phyloP scores from a whole-genome alignment of 768 basidiomycete species.

The Phaeotremella skinneri region DNA sequence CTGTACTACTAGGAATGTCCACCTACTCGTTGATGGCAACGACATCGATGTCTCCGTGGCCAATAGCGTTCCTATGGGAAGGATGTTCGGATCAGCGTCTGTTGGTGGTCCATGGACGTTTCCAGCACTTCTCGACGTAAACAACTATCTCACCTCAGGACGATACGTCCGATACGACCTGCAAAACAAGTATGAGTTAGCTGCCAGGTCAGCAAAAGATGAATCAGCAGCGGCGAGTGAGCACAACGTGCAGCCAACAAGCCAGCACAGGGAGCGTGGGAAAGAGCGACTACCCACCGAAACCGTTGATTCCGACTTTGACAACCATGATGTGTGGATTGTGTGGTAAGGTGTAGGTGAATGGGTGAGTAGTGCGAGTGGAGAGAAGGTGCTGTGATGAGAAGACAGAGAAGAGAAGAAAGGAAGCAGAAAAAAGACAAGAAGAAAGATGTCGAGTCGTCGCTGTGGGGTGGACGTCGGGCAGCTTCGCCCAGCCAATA shows the following conservation, averaged over 20 bases:
- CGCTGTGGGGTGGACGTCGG: too few species aligned
- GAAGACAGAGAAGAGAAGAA: neutral
- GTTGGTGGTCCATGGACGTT: too few species aligned
- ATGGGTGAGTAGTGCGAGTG: neutral
- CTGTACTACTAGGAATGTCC: too few species aligned
- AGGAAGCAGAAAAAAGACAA: slow-evolving; percentile 14
- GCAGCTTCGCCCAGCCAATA: too few species aligned
- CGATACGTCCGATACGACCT: slow-evolving; percentile 99
- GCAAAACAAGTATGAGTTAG: slow-evolving; percentile 17
- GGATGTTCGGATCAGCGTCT: neutral
- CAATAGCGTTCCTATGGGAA: slow-evolving; percentile 73
- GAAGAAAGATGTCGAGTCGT: slow-evolving; percentile 4
- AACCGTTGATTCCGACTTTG: slow-evolving; percentile 98
- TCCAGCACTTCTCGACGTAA: neutral
- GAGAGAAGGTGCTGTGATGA: neutral
- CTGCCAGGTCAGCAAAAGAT: neutral
- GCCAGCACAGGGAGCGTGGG: slow-evolving; percentile 6
- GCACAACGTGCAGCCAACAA: neutral
- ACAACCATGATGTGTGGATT: slow-evolving; percentile 55
- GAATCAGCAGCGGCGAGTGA: slow-evolving; percentile 6
- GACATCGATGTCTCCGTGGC: slow-evolving; percentile 71
- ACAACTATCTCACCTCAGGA: slow-evolving; percentile 55
- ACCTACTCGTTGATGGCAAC: slow-evolving; percentile 92
- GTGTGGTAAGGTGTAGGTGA: neutral
- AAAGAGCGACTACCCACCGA: slow-evolving; percentile 48